Evolutionary conservation across 1,139 yeast genomes (phyloP).

Genomic region (Casaregolazyma lundiana): DNA sequence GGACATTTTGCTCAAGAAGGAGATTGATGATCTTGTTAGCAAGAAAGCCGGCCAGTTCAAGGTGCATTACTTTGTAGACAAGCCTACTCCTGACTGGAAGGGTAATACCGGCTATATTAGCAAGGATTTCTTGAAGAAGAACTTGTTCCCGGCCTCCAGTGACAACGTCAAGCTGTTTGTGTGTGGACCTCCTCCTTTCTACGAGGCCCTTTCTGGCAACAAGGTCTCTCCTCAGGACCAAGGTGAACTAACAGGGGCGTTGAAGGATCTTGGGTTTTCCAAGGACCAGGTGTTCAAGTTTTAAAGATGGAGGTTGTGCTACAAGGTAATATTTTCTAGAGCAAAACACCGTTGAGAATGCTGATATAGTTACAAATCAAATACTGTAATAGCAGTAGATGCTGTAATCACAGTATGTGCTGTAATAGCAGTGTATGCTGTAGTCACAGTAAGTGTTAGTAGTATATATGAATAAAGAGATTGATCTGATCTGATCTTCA

Average conservation of each 20-base stretch:
- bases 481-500: not conserved
- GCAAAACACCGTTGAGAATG: not conserved
- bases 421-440: too few species aligned
- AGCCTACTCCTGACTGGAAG: conserved; percentile 48
- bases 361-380: too few species aligned
- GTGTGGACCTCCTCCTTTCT: conserved; percentile 89
- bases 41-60: conserved; percentile 71
- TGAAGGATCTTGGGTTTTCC: conserved; percentile 82
- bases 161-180: conserved; percentile 68
- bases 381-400: too few species aligned
- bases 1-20: conserved; percentile 48
- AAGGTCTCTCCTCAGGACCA: conserved; percentile 87
- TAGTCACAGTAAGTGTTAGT: too few species aligned
- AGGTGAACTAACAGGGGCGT: conserved; percentile 87
- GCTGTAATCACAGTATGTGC: too few species aligned
- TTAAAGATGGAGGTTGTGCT: conserved; percentile 35
- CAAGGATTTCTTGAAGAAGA: conserved; percentile 55
- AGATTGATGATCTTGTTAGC: conserved; percentile 50
- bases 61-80: conserved; percentile 76
- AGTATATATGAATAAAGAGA: not conserved
- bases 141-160: conserved; percentile 54
- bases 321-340: not conserved
- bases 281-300: conserved; percentile 89
- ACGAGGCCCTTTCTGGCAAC: conserved; percentile 78
- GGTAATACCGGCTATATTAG: conserved; percentile 65